These are phyloP conservation scores for Lachancea sp. DNA, from an alignment of 805 yeast species.

Conservation along the genomic window DNA sequence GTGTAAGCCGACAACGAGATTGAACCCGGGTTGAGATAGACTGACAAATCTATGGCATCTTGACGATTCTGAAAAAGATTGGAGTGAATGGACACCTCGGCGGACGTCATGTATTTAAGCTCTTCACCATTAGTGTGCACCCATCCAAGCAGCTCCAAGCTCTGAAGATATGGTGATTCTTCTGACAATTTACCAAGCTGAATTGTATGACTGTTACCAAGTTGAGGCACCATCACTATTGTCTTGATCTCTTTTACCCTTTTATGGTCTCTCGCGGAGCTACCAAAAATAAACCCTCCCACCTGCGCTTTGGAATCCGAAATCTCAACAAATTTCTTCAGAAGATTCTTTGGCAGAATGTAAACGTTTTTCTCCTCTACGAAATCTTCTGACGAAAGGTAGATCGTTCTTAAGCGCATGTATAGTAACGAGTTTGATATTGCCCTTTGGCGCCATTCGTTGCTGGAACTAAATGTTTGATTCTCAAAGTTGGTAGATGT, in stretches of 20 bases:
- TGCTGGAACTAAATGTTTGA: constrained; percentile 69
- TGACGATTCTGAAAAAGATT: constrained; percentile 32
- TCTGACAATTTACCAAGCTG: constrained; percentile 45
- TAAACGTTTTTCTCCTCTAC: constrained; percentile 55
- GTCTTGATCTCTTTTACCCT: constrained; percentile 72
- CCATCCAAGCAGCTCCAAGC: constrained; percentile 83
- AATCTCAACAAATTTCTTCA: constrained; percentile 70
- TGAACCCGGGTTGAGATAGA: constrained; percentile 77
- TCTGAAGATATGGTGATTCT: constrained; percentile 37
- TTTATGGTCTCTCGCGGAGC: constrained; percentile 63
- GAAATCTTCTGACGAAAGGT: constrained; percentile 62
- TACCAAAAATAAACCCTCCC: constrained; percentile 76
- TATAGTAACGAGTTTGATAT: constrained; percentile 69
- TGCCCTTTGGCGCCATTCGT: constrained; percentile 89
- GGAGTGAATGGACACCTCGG: constrained; percentile 59
- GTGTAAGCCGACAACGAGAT: constrained; percentile 65
- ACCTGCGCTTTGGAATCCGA: constrained; percentile 78
- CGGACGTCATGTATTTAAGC: constrained; percentile 52
- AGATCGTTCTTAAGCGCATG: constrained; percentile 67
- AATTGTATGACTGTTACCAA: constrained; percentile 63
- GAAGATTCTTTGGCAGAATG: constrained; percentile 74
- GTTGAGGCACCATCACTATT: constrained; percentile 79
- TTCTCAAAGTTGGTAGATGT: constrained; percentile 88
- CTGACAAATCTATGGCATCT: constrained; percentile 51
- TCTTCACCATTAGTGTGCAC: constrained; percentile 83